Evolutionary conservation across 2,329 filamentous ascomycete species (phyloP), one percentile per base, ranked within the genome.

Genomic region (Pseudocercospora ulei): DNA sequence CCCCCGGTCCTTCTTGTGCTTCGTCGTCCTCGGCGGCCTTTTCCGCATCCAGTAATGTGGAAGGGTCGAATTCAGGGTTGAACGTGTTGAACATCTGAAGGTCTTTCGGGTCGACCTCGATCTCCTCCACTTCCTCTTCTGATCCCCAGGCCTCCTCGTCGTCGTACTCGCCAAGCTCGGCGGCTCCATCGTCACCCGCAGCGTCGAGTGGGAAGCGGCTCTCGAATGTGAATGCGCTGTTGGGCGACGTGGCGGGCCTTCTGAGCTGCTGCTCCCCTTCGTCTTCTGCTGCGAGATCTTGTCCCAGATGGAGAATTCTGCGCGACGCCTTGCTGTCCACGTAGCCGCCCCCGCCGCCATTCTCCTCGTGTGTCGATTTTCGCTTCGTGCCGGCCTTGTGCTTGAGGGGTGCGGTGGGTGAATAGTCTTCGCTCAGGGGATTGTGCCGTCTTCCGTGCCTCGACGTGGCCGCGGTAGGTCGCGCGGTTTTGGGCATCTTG

Each of bases 21-120:
- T 51, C 55, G 11, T 60, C 57, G 9, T 57, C 56, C 8, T 52
- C 55, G 38, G 63, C 58, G 14, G 69, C 69, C 67, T 69, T 74
- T 17, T 73, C 73, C 27, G 82, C 75, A 58, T 79, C 76, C 49
- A 86, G 68, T 50, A 90, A 46, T 26, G 56, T 73, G 3, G 82
- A 76, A 50, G 87, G 76, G 46, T 85, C 79, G 52, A 82, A 71
- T 17, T 78, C 68, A 1, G 78, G 83, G 53, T 95, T 74, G 60
- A 95, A 96, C 55, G 81, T 86, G 62, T 88, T 83, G 68, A 93
- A 98, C 39, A 80, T 81, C 35, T 87, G 85, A 46, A 94, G 70
- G 50, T 98, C 90, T 44, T 81, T 77, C 2, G 88, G 86, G 48
- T 94, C 85, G 26, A 96, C 72, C 59, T 95, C 88, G 8, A 75